phyloP scores from a whole-genome alignment of 1,139 yeast species.

The Debaryomyces coudertii region DNA sequence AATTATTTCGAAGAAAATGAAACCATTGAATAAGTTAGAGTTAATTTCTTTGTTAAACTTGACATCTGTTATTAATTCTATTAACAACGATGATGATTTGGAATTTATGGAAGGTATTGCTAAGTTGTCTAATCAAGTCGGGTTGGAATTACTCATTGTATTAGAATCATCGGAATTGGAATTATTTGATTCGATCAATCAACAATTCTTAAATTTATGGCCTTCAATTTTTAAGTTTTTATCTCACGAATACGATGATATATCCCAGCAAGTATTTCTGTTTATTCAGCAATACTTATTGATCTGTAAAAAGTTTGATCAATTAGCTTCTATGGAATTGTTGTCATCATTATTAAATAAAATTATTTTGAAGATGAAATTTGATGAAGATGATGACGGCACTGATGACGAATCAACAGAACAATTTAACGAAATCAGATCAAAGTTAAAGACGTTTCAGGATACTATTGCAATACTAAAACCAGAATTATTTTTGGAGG shows the following conservation, averaged over 20 bases:
- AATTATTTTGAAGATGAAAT: conserved; percentile 76
- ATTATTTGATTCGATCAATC: conserved; percentile 45
- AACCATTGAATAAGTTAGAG: conserved; percentile 80
- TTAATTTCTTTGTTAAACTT: conserved; percentile 70
- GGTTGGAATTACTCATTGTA: conserved; percentile 70
- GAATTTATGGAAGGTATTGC: conserved; percentile 82
- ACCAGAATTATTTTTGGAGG: conserved; percentile 72
- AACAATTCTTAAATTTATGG: conserved; percentile 51
- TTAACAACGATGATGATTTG: conserved; percentile 45
- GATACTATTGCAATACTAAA: conserved; percentile 80
- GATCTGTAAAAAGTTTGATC: conserved; percentile 61
- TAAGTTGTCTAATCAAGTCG: conserved; percentile 72
- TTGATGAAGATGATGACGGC: conserved; percentile 74
- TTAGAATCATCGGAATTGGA: conserved; percentile 51
- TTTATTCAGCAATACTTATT: conserved; percentile 75
- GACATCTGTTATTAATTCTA: conserved; percentile 53
- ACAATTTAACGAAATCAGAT: conserved; percentile 79
- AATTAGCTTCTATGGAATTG: conserved; percentile 46
- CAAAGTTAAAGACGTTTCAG: conserved; percentile 74
- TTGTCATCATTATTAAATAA: conserved; percentile 67
- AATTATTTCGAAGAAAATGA: conserved; percentile 89
- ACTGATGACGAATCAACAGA: conserved; percentile 63
- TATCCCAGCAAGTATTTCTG: conserved; percentile 79
- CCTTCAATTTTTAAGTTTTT: conserved; percentile 75
- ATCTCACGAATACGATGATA: conserved; percentile 85